Evolutionary conservation across 805 yeast genomes (phyloP), one percentile per base, ranked within the genome.

Genomic region (Saccharomycopsis fibuligera): DNA sequence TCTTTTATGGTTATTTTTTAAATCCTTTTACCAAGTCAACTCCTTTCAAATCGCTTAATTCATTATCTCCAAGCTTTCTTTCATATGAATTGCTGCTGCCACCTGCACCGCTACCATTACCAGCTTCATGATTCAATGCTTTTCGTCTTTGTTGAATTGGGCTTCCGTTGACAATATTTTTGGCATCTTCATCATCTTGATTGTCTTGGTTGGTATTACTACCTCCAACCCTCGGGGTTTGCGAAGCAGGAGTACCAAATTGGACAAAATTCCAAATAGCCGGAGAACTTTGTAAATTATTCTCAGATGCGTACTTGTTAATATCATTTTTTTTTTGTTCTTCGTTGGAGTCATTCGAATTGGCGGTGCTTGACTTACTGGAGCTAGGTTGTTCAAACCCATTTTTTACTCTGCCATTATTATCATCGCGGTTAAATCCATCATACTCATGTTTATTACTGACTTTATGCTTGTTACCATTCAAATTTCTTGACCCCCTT

Each of bases 231-330:
- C 38, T 49, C 12, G 54, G 54, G 4, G 54, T 50, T 27, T 42
- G 50, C 8, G 35, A 14, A 9, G 38, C 19, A 5, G 54, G 68
- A 3, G 81, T 75, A 36, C 78, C 69, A 48, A 90, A 81, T 59
- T 89, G 96, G 60, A 90, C 87, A 67, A 86, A 81, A 61, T 85
- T 86, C 97, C 96, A 87, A 51, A 90, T 77, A 16, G 96, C 96
- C 1, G 98, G 98, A 1, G 96, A 86, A 27, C 68, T 64, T 45
- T 65, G 66, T 35, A 61, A 47, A 29, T 53, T 54, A 30, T 45
- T 47, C 16, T 5, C 60, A 6, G 33, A 46, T 16, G 41, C 41
- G 37, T 33, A 35, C 25, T 36, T 45, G 31, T 33, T 48, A 30
- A 42, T 12, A 35, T 43, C 25, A 44, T 37, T 21, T 39, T 30